Evolutionary conservation across 1,284 basidiomycete genomes (phyloP).

Genomic region (Malassezia brasiliensis): DNA sequence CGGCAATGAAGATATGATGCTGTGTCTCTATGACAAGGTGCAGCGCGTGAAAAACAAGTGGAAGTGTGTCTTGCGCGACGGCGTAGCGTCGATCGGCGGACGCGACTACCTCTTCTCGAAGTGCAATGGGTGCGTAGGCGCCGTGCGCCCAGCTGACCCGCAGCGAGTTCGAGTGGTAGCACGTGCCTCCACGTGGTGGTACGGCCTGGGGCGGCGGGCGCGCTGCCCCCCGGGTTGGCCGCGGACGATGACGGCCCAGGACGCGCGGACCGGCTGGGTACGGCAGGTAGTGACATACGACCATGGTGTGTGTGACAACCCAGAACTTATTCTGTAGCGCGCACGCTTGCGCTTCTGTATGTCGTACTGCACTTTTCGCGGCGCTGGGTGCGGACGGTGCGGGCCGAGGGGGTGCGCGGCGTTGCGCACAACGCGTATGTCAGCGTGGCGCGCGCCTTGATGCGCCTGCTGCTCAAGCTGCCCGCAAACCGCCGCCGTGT

Average conservation of each 20-base stretch:
- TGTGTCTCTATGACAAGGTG: slow-evolving; percentile 98
- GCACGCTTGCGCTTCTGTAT: slow-evolving; percentile 5
- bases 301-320: background rate
- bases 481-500: slow-evolving; percentile 38
- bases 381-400: slow-evolving; percentile 7
- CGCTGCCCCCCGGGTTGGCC: too few species aligned
- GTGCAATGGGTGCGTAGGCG: slow-evolving; percentile 56
- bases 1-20: slow-evolving; percentile 69
- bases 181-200: slow-evolving; percentile 1
- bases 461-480: slow-evolving; percentile 31
- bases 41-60: slow-evolving; percentile 99
- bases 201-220: background rate
- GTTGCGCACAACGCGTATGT: background rate
- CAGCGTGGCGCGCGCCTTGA: slow-evolving; percentile 9
- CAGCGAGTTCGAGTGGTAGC: slow-evolving; percentile 20
- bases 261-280: background rate
- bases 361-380: slow-evolving; percentile 8
- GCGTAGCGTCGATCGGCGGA: slow-evolving; percentile 92
- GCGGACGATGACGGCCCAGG: background rate
- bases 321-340: background rate
- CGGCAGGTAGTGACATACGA: background rate
- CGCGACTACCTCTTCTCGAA: slow-evolving; percentile 95
- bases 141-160: background rate
- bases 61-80: slow-evolving; percentile 98
- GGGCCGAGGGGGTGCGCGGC: slow-evolving; percentile 2